Evolutionary conservation across 176 grass and related monocot species (phyloP).

Genomic region (Carex scoparia): DNA sequence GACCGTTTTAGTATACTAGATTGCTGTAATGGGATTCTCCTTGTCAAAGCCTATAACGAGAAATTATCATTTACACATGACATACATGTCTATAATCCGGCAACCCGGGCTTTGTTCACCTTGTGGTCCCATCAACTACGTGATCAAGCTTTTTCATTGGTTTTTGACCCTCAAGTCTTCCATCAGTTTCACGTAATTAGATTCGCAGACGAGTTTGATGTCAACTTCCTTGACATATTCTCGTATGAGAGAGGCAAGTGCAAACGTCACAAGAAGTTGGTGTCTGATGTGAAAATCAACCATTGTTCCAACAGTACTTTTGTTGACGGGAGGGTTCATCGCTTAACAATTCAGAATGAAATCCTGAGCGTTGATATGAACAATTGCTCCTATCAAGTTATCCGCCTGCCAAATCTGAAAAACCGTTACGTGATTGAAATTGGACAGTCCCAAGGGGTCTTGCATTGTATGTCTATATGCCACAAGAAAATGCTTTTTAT

Average conservation of each 20-base stretch:
- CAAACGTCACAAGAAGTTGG: neutral
- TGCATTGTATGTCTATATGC: neutral
- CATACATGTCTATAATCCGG: no score
- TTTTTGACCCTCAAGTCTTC: no score
- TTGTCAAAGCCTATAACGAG: no score
- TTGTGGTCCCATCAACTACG: no score
- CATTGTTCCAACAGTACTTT: neutral
- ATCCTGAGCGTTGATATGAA: neutral
- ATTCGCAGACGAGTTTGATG: no score
- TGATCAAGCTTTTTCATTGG: no score
- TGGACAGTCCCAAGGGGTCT: neutral
- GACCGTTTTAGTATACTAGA: no score
- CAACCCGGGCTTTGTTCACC: no score
- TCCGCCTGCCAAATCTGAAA: neutral
- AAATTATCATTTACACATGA: no score
- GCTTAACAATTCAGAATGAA: neutral
- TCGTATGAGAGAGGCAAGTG: neutral
- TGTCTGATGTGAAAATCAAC: neutral
- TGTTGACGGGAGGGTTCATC: neutral
- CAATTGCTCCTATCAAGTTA: neutral
- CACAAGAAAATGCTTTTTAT: neutral
- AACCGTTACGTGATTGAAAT: neutral
- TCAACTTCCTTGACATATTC: no score
- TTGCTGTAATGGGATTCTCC: no score
- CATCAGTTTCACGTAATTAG: no score